Conservation (phyloP, 2,329 filamentous ascomycete genomes). For the Sclerotinia nivalis region DNA sequence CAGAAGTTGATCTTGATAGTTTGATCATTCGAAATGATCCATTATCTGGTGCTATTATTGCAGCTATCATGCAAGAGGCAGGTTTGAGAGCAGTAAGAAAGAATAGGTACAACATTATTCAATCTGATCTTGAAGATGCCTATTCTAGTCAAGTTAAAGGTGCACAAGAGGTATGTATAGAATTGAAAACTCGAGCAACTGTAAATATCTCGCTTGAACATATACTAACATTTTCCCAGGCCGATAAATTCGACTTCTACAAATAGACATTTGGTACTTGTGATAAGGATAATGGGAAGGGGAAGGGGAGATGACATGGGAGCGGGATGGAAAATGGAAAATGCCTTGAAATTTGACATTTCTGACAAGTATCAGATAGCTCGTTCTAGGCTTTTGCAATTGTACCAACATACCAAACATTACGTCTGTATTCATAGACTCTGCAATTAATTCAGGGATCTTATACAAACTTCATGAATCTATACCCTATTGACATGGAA, state of each 20-base stretch:
- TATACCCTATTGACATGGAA: conserved; percentile 15
- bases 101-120: conserved; percentile 99
- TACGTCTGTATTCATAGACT: conserved; percentile 17
- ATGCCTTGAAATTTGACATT: not conserved
- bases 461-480: conserved; percentile 17
- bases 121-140: conserved; percentile 92
- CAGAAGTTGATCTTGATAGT: conserved; percentile 94
- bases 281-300: not conserved
- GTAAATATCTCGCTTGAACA: not conserved
- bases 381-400: conserved; percentile 10
- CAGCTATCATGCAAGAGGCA: conserved; percentile 98
- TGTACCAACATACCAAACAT: conserved; percentile 23
- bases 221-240: conserved; percentile 45
- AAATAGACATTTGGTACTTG: conserved; percentile 52
- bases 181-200: conserved; percentile 43
- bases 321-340: conserved; percentile 4
- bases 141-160: conserved; percentile 97
- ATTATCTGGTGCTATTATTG: conserved; percentile 90
- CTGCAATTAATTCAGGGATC: conserved; percentile 13
- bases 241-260: conserved; percentile 88
- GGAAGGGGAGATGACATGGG: not conserved
- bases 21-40: conserved; percentile 97
- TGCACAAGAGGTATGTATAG: conserved; percentile 59
- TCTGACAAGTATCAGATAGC: conserved; percentile 17
- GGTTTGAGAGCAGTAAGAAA: conserved; percentile 91